phyloP scores from a whole-genome alignment of 768 basidiomycete genomes.

The Sarcodon aspratus region DNA sequence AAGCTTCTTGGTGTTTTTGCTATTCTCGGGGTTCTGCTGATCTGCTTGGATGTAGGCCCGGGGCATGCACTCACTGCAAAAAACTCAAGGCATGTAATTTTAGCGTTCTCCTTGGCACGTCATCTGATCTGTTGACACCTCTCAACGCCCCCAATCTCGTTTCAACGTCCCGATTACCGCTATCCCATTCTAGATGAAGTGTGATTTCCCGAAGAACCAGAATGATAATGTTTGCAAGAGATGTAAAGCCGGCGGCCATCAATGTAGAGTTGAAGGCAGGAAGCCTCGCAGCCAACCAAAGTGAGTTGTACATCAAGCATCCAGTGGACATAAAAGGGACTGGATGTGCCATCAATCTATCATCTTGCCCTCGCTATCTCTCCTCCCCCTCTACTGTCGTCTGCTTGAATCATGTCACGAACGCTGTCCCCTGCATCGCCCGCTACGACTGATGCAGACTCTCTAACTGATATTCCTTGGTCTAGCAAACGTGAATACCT shows the following conservation, averaged over 20 bases:
- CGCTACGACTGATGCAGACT: conserved; percentile 1
- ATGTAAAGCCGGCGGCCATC: conserved; percentile 60
- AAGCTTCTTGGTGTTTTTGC: too few species aligned
- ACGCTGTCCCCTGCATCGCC: conserved; percentile 1
- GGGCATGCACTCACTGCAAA: conserved; percentile 82
- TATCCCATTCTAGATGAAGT: conserved; percentile 57
- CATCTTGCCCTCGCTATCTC: neutral
- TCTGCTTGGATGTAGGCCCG: conserved; percentile 34
- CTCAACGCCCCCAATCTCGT: neutral
- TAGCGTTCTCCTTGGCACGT: neutral
- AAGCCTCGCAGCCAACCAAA: conserved; percentile 72
- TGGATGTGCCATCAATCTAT: conserved; percentile 2
- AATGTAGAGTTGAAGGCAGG: conserved; percentile 76
- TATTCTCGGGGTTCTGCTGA: too few species aligned
- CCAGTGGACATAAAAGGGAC: neutral
- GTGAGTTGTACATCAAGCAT: conserved; percentile 34
- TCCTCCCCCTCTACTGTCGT: conserved; percentile 1
- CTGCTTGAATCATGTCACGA: neutral
- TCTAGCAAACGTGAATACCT: conserved; percentile 79
- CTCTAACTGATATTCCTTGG: conserved; percentile 12
- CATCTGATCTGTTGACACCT: neutral
- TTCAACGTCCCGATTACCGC: conserved; percentile 1
- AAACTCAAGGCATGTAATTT: conserved; percentile 60
- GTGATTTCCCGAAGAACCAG: conserved; percentile 62
- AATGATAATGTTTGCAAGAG: conserved; percentile 76